Evolutionary conservation across 2,329 filamentous ascomycete genomes (phyloP).

Genomic region (Aurifilum marmelostoma): DNA sequence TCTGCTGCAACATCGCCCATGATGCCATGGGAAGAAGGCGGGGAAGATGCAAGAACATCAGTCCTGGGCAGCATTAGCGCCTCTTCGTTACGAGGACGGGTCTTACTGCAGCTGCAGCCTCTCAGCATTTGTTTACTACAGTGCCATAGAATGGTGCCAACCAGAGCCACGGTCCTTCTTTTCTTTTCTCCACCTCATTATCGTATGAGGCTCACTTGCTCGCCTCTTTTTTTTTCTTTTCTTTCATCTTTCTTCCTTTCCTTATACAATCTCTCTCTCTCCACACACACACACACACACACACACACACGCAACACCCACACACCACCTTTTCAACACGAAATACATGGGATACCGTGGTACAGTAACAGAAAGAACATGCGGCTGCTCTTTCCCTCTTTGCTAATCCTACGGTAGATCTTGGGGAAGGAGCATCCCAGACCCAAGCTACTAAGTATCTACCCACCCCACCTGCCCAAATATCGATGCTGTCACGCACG

Average conservation of each 20-base stretch:
- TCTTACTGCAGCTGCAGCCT: neutral
- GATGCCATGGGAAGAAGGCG: neutral
- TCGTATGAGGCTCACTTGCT: neutral
- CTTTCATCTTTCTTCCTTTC: too few relatives aligned
- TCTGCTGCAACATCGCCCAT: too few relatives aligned
- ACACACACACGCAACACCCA: neutral
- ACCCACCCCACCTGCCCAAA: neutral
- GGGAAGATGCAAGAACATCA: neutral
- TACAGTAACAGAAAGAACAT: neutral
- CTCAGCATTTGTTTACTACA: neutral
- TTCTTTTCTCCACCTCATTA: neutral
- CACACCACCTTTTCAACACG: neutral
- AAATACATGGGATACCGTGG: neutral
- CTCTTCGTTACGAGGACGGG: neutral
- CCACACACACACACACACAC: neutral
- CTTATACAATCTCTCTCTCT: neutral
- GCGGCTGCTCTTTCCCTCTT: neutral
- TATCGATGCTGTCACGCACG: too few relatives aligned
- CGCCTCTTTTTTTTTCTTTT: neutral
- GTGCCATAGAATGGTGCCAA: too few relatives aligned
- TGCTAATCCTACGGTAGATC: slow-evolving; percentile 5
- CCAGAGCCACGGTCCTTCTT: neutral
- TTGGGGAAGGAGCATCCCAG: neutral
- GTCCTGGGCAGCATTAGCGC: slow-evolving; percentile 6
- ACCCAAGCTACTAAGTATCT: too few relatives aligned